Evolutionary conservation across 1,284 basidiomycete species (phyloP), one percentile per base, ranked within the genome.

Genomic region (Bjerkandera adusta): DNA sequence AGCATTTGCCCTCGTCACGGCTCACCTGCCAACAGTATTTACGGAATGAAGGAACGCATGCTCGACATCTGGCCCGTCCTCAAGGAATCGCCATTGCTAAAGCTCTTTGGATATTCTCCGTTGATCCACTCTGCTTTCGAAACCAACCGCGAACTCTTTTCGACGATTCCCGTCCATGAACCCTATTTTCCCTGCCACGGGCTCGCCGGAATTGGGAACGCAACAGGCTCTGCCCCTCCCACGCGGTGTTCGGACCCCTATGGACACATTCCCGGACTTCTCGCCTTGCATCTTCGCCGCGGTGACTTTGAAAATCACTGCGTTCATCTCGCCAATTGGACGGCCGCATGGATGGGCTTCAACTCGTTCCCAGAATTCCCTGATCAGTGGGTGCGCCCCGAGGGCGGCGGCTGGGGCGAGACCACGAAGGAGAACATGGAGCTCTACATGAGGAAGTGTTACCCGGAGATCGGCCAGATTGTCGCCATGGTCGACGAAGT

Each of bases 251-350:
- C 35, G 2, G 47, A 56, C 36, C 57, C 55, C 18, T 59, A 62
- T 51, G 18, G 55, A 16, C 47, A 50, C 21, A 57, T 70, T 24
- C 60, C 64, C 0, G 75, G 73, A 15, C 63, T 81, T 2, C 62
- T 85, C 16, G 82, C 73, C 1, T 55, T 85, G 3, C 83, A 85
- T 55, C 54, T 85, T 20, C 76, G 83, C 4, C 68, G 81, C 34
- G 83, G 83, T 7, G 83, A 85, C 60, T 85, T 74, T 55, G 54
- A 64, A 35, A 59, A 62, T 5, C 80, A 83, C 53, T 85, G 83
- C 53, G 32, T 51, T 1, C 57, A 68, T 48, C 71, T 84, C 30
- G 70, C 68, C 0, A 54, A 63, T 13, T 76, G 69, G 68, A 49
- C 47, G 4, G 60, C 74, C 3, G 53, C 60, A n/a, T 77, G 66